These are phyloP conservation scores for Monosporascus sp. DNA, from an alignment of 2,329 filamentous ascomycete genomes.

Conservation along the genomic window DNA sequence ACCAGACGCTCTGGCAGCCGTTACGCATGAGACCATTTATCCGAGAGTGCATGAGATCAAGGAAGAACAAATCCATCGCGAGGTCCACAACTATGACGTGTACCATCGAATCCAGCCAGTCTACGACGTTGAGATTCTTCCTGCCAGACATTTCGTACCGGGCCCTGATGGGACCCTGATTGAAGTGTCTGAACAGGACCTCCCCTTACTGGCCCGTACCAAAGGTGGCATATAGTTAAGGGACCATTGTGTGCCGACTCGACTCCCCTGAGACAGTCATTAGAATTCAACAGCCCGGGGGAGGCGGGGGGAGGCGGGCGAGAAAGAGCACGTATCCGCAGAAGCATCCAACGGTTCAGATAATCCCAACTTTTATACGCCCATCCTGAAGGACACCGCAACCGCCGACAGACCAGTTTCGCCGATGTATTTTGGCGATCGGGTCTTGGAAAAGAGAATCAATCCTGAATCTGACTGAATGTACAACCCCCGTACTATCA, in stretches of 20 bases:
- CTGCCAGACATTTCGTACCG: conserved; percentile 26
- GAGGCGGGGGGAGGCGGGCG: too few species aligned
- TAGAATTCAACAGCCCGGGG: too few species aligned
- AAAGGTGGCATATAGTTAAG: conserved; percentile 6
- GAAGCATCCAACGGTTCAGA: too few species aligned
- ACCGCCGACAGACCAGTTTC: too few species aligned
- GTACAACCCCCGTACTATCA: too few species aligned
- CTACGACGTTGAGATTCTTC: conserved; percentile 26
- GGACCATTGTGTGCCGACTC: neutral
- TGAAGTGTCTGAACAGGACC: conserved; percentile 16
- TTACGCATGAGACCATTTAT: conserved; percentile 27
- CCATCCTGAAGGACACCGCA: too few species aligned
- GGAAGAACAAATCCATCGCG: conserved; percentile 26
- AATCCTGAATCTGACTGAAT: too few species aligned
- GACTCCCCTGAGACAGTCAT: too few species aligned
- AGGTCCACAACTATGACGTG: conserved; percentile 30
- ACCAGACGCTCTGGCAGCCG: conserved; percentile 15
- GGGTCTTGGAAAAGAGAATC: too few species aligned
- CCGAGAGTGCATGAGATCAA: conserved; percentile 22
- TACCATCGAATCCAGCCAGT: conserved; percentile 28
- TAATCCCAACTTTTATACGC: too few species aligned
- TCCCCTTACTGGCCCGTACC: conserved; percentile 10
- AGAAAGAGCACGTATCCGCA: too few species aligned
- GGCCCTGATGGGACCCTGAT: conserved; percentile 10
- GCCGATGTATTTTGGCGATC: too few species aligned